These are phyloP conservation scores for Fusarium illudens DNA, from an alignment of 2,329 filamentous ascomycete genomes.

Conservation along the genomic window DNA sequence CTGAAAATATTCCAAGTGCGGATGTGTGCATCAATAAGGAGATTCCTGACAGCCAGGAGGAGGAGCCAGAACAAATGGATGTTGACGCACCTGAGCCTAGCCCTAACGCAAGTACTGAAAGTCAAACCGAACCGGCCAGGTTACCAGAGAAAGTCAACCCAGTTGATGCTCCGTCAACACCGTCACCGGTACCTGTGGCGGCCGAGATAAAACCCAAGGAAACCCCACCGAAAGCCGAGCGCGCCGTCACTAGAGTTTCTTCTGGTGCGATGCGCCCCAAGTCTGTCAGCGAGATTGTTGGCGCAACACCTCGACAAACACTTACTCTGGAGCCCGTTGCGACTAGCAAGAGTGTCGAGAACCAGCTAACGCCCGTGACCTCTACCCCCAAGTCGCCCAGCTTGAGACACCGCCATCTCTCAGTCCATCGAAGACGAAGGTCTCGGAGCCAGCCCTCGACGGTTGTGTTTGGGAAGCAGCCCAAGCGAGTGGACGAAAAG, in stretches of 20 bases:
- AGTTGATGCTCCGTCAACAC: conserved; percentile 19
- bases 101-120: conserved; percentile 23
- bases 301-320: conserved; percentile 58
- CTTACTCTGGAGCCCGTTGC: conserved; percentile 48
- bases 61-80: conserved; percentile 47
- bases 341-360: conserved; percentile 42
- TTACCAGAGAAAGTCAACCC: conserved; percentile 16
- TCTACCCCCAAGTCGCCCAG: conserved; percentile 56
- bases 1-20: conserved; percentile 1
- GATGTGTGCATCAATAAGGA: conserved; percentile 32
- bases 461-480: conserved; percentile 79
- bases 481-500: conserved; percentile 59
- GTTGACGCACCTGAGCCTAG: conserved; percentile 43
- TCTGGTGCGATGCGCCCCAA: conserved; percentile 76
- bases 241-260: conserved; percentile 74
- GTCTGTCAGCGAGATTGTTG: conserved; percentile 76
- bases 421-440: conserved; percentile 60
- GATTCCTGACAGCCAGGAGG: conserved; percentile 50
- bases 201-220: conserved; percentile 28
- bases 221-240: conserved; percentile 45
- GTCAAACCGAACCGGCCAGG: conserved; percentile 3
- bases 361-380: conserved; percentile 53
- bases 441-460: conserved; percentile 74
- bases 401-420: conserved; percentile 40
- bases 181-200: conserved; percentile 6